Evolutionary conservation across 1,139 yeast genomes (phyloP).

Genomic region (Scheffersomyces illinoinensis): DNA sequence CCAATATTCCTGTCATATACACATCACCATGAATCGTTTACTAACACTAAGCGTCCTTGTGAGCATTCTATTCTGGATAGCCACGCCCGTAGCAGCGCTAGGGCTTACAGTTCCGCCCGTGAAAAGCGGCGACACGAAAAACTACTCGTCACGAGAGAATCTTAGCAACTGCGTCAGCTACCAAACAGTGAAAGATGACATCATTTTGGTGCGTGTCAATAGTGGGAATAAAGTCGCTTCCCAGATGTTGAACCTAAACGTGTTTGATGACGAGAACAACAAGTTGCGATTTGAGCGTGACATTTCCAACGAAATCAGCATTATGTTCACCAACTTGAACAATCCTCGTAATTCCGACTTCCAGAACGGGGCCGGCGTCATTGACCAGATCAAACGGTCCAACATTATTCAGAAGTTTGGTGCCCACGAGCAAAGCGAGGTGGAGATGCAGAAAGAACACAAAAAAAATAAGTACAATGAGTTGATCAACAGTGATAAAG

Average conservation of each 20-base stretch:
- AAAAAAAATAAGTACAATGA: slow-evolving; percentile 12
- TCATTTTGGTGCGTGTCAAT: slow-evolving; percentile 33
- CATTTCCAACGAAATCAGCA: slow-evolving; percentile 27
- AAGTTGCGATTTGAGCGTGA: slow-evolving; percentile 32
- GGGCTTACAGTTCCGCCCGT: slow-evolving; percentile 25
- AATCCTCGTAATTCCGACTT: slow-evolving; percentile 14
- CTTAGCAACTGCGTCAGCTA: slow-evolving; percentile 41
- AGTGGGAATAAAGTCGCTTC: slow-evolving; percentile 32
- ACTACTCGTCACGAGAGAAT: slow-evolving; percentile 28
- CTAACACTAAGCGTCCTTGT: background rate
- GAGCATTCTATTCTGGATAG: background rate
- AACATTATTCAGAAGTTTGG: slow-evolving; percentile 1
- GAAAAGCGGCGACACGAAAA: slow-evolving; percentile 23
- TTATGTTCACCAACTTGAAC: slow-evolving; percentile 42
- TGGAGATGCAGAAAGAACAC: slow-evolving; percentile 1
- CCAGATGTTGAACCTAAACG: slow-evolving; percentile 37
- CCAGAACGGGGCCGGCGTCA: slow-evolving; percentile 11
- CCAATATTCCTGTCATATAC: background rate
- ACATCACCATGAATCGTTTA: background rate
- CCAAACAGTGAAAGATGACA: slow-evolving; percentile 38
- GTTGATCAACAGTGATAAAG: slow-evolving; percentile 22
- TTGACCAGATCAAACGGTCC: slow-evolving; percentile 7
- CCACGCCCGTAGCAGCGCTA: slow-evolving; percentile 11
- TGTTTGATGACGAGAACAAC: slow-evolving; percentile 41
- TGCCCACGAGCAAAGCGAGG: background rate